Percentiles rank a stretch among this genome's conserved stretches.
Conservation (phyloP, 2,329 filamentous ascomycete genomes). For the Penicillium hesseltinei region DNA sequence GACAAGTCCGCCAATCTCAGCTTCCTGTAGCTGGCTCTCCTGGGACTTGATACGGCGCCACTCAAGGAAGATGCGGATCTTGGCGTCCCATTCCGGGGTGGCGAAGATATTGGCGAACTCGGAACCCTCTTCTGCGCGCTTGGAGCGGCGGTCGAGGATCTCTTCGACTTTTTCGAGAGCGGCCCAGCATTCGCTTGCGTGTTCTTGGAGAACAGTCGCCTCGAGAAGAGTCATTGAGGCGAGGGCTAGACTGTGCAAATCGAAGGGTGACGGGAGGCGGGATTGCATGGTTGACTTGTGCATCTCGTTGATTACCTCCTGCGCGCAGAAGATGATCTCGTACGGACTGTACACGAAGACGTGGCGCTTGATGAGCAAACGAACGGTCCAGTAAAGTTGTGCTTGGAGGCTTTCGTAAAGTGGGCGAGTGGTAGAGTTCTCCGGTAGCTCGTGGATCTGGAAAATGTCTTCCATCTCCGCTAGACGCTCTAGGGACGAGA, state of each 20-base stretch:
- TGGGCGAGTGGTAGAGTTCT: constrained; percentile 25
- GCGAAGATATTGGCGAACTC: constrained; percentile 43
- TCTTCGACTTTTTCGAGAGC: constrained; percentile 52
- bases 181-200: constrained; percentile 40
- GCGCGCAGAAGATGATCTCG: constrained; percentile 42
- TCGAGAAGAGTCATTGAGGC: constrained; percentile 45
- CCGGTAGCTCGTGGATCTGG: constrained; percentile 26
- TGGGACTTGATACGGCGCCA: constrained; percentile 37
- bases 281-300: constrained; percentile 34
- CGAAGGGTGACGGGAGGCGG: constrained; percentile 39
- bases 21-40: constrained; percentile 32
- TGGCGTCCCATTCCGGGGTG: constrained; percentile 41
- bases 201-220: constrained; percentile 41
- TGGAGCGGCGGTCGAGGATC: constrained; percentile 47
- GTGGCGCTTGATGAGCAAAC: constrained; percentile 44
- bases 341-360: constrained; percentile 43
- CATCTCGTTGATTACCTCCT: constrained; percentile 42
- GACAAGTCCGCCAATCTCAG: constrained; percentile 11
- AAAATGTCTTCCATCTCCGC: constrained; percentile 37
- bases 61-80: constrained; percentile 42
- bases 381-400: constrained; percentile 45
- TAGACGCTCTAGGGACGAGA: constrained; percentile 40
- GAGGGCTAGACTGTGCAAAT: constrained; percentile 42
- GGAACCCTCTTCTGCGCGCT: constrained; percentile 25
- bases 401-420: constrained; percentile 40